A percentile compares a stretch with the other conserved stretches of the same genome.
phyloP scores from a whole-genome alignment of 805 yeast species.

The Lachancea lanzarotensis region DNA sequence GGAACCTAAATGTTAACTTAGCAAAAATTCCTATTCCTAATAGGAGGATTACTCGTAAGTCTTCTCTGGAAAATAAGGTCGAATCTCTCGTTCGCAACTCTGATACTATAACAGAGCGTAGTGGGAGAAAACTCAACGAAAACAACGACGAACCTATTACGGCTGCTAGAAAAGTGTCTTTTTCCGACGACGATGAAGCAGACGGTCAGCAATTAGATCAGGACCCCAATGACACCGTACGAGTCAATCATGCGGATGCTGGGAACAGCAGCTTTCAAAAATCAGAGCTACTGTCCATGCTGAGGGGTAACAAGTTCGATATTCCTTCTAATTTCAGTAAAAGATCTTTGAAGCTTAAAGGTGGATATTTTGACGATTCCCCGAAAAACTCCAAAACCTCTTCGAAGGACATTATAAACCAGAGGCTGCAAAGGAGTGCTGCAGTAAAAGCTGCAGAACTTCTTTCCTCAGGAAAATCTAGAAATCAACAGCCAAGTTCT shows the following conservation, averaged over 20 bases:
- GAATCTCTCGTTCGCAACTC: slow-evolving; percentile 14
- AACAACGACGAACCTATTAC: slow-evolving; percentile 13
- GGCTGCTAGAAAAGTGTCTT: slow-evolving; percentile 19
- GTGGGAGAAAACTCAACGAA: slow-evolving; percentile 10
- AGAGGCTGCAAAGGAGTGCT: slow-evolving; percentile 24
- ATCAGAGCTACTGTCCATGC: slow-evolving; percentile 22
- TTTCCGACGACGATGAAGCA: slow-evolving; percentile 17
- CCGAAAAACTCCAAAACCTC: slow-evolving; percentile 28
- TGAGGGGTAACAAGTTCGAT: slow-evolving; percentile 20
- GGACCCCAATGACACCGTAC: slow-evolving; percentile 17
- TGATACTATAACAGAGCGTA: slow-evolving; percentile 16
- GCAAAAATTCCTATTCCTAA: slow-evolving; percentile 25
- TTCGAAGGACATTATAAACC: slow-evolving; percentile 27
- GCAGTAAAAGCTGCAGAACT: slow-evolving; percentile 28
- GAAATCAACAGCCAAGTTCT: slow-evolving; percentile 7
- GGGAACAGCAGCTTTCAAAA: slow-evolving; percentile 24
- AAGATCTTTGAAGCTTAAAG: slow-evolving; percentile 13
- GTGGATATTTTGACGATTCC: slow-evolving; percentile 24
- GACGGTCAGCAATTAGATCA: slow-evolving; percentile 10
- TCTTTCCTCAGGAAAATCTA: slow-evolving; percentile 15
- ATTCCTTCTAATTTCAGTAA: slow-evolving; percentile 11
- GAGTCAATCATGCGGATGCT: slow-evolving; percentile 12
- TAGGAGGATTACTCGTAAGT: slow-evolving; percentile 18
- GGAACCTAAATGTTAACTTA: slow-evolving; percentile 21
- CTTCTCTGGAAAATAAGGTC: slow-evolving; percentile 22